phyloP scores from a whole-genome alignment of 306 rosid species.

The Ceratonia siliqua region DNA sequence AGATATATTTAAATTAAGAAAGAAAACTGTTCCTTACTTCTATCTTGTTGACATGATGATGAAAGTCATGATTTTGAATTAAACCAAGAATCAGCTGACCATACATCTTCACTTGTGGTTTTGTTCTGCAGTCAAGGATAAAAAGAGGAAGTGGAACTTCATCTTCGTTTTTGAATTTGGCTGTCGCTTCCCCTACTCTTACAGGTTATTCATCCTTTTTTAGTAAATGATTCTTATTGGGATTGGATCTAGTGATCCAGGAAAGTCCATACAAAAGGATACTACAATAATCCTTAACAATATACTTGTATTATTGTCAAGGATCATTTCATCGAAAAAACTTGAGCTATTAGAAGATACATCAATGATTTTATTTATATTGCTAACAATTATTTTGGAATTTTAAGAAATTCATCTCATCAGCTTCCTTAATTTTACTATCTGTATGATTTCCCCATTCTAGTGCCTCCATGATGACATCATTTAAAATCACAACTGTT shows the following conservation, averaged over 20 bases:
- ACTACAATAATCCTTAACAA: neutral
- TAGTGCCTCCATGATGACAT: neutral
- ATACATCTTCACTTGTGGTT: constrained; percentile 21
- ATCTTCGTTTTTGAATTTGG: constrained; percentile 37
- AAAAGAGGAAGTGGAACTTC: constrained; percentile 77
- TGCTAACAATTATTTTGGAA: neutral
- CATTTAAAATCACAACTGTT: neutral
- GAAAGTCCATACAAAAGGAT: neutral
- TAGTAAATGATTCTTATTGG: neutral
- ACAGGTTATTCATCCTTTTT: constrained; percentile 55
- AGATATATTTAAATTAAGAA: neutral
- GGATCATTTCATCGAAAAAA: too few species aligned
- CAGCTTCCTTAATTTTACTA: neutral
- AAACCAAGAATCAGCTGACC: neutral
- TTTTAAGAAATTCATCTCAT: neutral
- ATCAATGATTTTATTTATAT: too few species aligned
- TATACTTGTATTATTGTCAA: too few species aligned
- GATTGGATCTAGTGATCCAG: neutral
- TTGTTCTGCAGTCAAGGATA: constrained; percentile 71
- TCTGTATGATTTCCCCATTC: neutral
- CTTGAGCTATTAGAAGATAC: too few species aligned
- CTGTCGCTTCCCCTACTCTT: constrained; percentile 38
- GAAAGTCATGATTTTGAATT: neutral
- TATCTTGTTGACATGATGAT: constrained; percentile 4
- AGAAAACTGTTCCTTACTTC: neutral